Percentiles rank a stretch among this genome's conserved stretches.
phyloP scores from a whole-genome alignment of 2,329 filamentous ascomycete genomes.

The Colletotrichum trifolii region DNA sequence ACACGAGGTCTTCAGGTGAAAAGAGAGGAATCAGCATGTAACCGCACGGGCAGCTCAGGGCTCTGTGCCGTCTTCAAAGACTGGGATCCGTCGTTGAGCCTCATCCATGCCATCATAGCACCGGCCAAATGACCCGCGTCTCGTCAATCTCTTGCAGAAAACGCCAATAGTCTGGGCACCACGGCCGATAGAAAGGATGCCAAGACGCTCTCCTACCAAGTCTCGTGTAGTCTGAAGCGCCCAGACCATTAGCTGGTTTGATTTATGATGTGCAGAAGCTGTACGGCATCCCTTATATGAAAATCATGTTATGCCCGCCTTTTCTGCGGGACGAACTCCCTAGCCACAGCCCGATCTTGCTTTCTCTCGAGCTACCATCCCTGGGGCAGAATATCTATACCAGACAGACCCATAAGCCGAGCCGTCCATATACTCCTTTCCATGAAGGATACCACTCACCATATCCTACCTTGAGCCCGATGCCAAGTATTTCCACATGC shows the following conservation, averaged over 20 bases:
- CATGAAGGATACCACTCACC: background rate
- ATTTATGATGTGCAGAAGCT: conserved; percentile 27
- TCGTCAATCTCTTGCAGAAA: background rate
- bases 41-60: conserved; percentile 15
- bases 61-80: conserved; percentile 15
- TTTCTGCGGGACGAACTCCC: conserved; percentile 8
- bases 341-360: background rate
- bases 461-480: no score
- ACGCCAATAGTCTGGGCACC: background rate
- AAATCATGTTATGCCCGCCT: conserved; percentile 4
- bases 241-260: conserved; percentile 32
- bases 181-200: conserved; percentile 1
- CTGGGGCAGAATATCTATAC: conserved; percentile 16
- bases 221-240: conserved; percentile 10
- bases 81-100: conserved; percentile 8
- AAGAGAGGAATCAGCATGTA: background rate
- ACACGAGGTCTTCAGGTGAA: background rate
- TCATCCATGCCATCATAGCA: background rate
- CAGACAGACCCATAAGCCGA: conserved; percentile 16
- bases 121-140: conserved; percentile 7
- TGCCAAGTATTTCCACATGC: no score
- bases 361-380: conserved; percentile 21
- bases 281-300: conserved; percentile 18
- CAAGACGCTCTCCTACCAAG: background rate
- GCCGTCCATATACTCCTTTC: background rate